Conservation (phyloP, 2,329 filamentous ascomycete genomes). For the Zarea fungicola region DNA sequence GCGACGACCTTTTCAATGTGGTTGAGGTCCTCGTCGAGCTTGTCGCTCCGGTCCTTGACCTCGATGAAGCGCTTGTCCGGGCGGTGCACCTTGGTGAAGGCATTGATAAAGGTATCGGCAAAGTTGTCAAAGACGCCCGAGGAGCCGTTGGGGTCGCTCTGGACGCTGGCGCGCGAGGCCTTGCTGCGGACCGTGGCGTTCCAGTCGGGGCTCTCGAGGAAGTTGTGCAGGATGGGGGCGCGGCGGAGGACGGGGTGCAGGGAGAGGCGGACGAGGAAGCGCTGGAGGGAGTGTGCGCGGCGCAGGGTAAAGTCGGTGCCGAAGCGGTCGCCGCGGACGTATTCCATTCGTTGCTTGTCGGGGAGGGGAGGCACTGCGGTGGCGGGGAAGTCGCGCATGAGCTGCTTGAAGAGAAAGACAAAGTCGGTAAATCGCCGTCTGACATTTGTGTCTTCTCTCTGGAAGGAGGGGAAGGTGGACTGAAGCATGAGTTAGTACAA, state of each 20-base stretch:
- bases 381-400: constrained; percentile 82
- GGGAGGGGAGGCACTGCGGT: constrained; percentile 90
- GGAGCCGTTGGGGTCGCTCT: constrained; percentile 41
- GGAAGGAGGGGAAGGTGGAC: constrained; percentile 93
- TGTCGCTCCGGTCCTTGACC: constrained; percentile 86
- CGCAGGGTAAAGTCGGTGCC: constrained; percentile 86
- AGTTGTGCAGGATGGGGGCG: constrained; percentile 75
- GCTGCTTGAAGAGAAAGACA: constrained; percentile 88
- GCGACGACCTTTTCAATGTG: constrained; percentile 96
- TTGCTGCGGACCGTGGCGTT: constrained; percentile 89
- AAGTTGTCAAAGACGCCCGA: constrained; percentile 88
- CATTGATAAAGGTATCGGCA: constrained; percentile 94
- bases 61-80: constrained; percentile 92
- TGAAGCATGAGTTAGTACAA: constrained; percentile 32
- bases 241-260: constrained; percentile 85
- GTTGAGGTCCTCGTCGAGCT: constrained; percentile 86
- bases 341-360: constrained; percentile 99
- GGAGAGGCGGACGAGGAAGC: constrained; percentile 81
- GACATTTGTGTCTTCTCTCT: constrained; percentile 71
- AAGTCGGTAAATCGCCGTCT: constrained; percentile 97
- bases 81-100: constrained; percentile 94
- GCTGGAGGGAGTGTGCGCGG: constrained; percentile 82
- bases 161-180: constrained; percentile 56
- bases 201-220: constrained; percentile 92
- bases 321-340: constrained; percentile 93